A percentile compares a stretch with the other conserved stretches of the same genome.
Evolutionary conservation across 2,329 filamentous ascomycete genomes (phyloP).

Genomic region (Aspergillus caelatus): DNA sequence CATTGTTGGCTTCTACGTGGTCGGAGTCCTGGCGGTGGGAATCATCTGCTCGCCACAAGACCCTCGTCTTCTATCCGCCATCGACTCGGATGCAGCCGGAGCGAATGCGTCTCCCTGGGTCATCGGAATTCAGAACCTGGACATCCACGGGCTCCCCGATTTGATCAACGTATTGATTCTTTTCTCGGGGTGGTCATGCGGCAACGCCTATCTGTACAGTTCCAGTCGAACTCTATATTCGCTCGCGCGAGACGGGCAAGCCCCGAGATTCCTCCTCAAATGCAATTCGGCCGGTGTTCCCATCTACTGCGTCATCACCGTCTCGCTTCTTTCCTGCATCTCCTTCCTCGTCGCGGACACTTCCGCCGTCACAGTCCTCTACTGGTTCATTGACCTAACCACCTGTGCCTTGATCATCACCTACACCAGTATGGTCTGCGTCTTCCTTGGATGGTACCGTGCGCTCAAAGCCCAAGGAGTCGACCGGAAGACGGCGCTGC

Average conservation of each 20-base stretch:
- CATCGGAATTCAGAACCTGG: constrained; percentile 69
- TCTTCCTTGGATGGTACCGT: constrained; percentile 71
- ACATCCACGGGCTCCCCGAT: constrained; percentile 66
- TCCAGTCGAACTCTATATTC: constrained; percentile 55
- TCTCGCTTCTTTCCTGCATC: constrained; percentile 67
- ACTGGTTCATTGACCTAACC: constrained; percentile 69
- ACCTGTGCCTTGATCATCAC: constrained; percentile 33
- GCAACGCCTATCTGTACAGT: constrained; percentile 66
- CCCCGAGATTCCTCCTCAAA: constrained; percentile 57
- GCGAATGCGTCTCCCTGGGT: constrained; percentile 73
- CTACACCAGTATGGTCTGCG: constrained; percentile 67
- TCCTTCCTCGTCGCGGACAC: constrained; percentile 71
- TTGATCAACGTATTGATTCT: constrained; percentile 76
- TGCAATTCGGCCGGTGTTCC: constrained; percentile 68
- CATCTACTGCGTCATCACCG: constrained; percentile 67
- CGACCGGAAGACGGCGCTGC: constrained; percentile 62
- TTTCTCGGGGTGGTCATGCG: constrained; percentile 69
- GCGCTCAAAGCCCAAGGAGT: constrained; percentile 71
- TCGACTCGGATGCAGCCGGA: constrained; percentile 58
- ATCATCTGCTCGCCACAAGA: constrained; percentile 70
- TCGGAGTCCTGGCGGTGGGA: constrained; percentile 69
- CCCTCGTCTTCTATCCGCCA: constrained; percentile 60
- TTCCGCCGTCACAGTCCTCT: constrained; percentile 65
- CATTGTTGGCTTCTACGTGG: constrained; percentile 74
- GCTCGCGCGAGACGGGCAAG: constrained; percentile 52